phyloP scores from a whole-genome alignment of 1,284 basidiomycete genomes.

The Thelephora terrestris region DNA sequence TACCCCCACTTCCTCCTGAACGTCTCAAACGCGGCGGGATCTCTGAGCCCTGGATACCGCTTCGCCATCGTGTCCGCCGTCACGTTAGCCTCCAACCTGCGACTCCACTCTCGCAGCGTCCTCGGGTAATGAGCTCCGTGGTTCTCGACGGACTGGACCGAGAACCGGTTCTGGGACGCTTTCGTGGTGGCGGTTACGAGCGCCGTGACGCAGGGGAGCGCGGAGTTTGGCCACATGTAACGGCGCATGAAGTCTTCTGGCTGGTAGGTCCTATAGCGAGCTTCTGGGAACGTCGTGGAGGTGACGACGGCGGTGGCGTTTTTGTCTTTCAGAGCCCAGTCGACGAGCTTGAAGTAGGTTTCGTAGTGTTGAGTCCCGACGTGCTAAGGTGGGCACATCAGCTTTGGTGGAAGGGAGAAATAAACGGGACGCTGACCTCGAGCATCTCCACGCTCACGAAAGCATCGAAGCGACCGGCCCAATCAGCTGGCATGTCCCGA shows the following conservation, averaged over 20 bases:
- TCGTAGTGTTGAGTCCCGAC: slow-evolving; percentile 35
- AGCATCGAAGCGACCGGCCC: slow-evolving; percentile 75
- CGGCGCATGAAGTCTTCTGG: slow-evolving; percentile 86
- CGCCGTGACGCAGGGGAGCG: slow-evolving; percentile 72
- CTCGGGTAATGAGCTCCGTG: slow-evolving; percentile 85
- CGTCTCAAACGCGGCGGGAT: slow-evolving; percentile 42
- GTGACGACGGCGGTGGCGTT: slow-evolving; percentile 68
- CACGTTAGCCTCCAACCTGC: slow-evolving; percentile 57
- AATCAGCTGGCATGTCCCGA: slow-evolving; percentile 65
- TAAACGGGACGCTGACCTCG: slow-evolving; percentile 31
- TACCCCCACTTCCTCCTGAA: slow-evolving; percentile 75
- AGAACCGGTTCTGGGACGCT: slow-evolving; percentile 62
- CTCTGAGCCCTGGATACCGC: slow-evolving; percentile 46
- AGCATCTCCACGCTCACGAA: slow-evolving; percentile 90
- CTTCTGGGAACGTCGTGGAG: slow-evolving; percentile 80
- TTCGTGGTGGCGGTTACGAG: slow-evolving; percentile 56
- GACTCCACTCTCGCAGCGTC: slow-evolving; percentile 83
- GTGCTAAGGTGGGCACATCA: background rate
- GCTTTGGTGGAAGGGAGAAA: background rate
- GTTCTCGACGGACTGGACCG: slow-evolving; percentile 81
- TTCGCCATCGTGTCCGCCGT: slow-evolving; percentile 43
- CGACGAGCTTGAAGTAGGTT: slow-evolving; percentile 73
- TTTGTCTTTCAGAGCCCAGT: slow-evolving; percentile 67
- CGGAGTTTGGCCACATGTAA: slow-evolving; percentile 91
- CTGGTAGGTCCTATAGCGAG: slow-evolving; percentile 59